Percentiles rank a stretch among this genome's conserved stretches.
These are phyloP conservation scores for Penicillium vulpinum DNA, from an alignment of 2,329 filamentous ascomycete species.

Conservation along the genomic window DNA sequence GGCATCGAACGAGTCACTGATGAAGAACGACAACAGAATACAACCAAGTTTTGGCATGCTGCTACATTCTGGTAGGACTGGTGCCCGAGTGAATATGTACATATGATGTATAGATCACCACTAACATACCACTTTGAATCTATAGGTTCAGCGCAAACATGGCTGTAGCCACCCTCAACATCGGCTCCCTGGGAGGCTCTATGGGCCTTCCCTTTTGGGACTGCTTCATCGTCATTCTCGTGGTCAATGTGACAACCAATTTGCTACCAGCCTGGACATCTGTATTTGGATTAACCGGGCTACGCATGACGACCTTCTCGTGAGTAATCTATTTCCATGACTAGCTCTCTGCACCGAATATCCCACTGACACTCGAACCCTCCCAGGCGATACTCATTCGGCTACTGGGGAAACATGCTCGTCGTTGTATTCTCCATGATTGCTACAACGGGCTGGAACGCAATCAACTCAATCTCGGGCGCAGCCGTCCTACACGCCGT, in stretches of 20 bases:
- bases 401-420: conserved; percentile 41
- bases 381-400: conserved; percentile 38
- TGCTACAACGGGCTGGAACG: conserved; percentile 42
- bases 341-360: background rate
- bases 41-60: conserved; percentile 28
- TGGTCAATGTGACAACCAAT: conserved; percentile 36
- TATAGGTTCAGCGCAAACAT: conserved; percentile 41
- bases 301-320: conserved; percentile 41
- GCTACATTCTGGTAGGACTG: conserved; percentile 16
- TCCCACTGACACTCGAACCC: background rate
- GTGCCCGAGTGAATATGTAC: too few species aligned
- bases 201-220: conserved; percentile 41
- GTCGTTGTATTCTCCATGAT: conserved; percentile 42
- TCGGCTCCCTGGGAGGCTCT: conserved; percentile 33
- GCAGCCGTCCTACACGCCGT: conserved; percentile 38
- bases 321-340: conserved; percentile 2
- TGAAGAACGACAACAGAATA: conserved; percentile 23
- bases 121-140: background rate
- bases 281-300: conserved; percentile 37
- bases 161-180: conserved; percentile 39
- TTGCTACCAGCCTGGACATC: conserved; percentile 32
- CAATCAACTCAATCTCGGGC: conserved; percentile 42
- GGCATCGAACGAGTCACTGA: conserved; percentile 27
- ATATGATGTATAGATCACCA: too few species aligned
- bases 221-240: conserved; percentile 38